Base-by-base conservation (phyloP, 2,329 filamentous ascomycete genomes). In the Colletotrichum noveboracense region DNA sequence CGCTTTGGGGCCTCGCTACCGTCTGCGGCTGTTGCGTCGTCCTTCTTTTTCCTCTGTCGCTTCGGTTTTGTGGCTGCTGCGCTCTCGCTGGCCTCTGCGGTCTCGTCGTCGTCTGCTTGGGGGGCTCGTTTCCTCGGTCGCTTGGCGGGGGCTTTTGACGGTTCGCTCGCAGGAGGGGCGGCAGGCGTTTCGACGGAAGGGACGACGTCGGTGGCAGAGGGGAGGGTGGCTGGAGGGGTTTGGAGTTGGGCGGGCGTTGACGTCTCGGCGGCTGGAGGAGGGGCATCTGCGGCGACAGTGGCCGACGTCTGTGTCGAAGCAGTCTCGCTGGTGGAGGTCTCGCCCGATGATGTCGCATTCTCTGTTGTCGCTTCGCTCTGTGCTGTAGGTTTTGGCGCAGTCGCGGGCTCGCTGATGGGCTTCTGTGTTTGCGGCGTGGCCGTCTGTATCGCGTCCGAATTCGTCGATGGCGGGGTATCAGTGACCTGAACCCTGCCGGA, bases 41-140 rank as follows among this genome's bases (percentile, higher is more conserved):
- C 66, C n/a, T 73, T 76, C 56, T 62, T 76, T 24, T 76, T 78
- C 24, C 77, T 64, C 36, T 66, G 76, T 10, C 76, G 76, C 36
- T 78, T 78, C 13, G 76, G 67, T 18, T 78, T 78, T 5, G 78
- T 67, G 12, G 30, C 55, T 8, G 66, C 21, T 16, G 74, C 24
- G 21, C 56, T 16, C 9, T 64, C 70, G 14, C 43, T 77, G 2
- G 34, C 64, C 4, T 61, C 64, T 34, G 68, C 72, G n/a, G 66
- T 48, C 9, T 68, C 74, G 16, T 77, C 70, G 16, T 78, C 76
- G 12, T 18, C 28, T 14, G 72, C 28, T 38, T 68, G 43, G 3
- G 60, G 24, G 16, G 74, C 48, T 76, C 74, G 66, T 76, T 76
- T 76, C 48, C 38, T 73, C 12, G 71, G 30, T 66, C 71, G 71